Conservation (phyloP, 176 grass and related monocot species). For the Cymbopogon citratus region DNA sequence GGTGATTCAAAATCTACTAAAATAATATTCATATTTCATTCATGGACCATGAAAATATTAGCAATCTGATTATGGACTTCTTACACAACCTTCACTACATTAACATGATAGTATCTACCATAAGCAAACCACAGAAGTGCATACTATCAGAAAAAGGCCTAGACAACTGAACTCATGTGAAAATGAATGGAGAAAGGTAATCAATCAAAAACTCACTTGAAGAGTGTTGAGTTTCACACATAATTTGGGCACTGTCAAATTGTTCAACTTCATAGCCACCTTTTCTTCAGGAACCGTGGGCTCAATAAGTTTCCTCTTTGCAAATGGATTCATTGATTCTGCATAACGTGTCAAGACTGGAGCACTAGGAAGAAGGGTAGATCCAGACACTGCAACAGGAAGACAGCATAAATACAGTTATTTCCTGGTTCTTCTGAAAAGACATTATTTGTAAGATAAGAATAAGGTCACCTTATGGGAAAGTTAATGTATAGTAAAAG, state of each 20-base stretch:
- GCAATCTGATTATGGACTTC: conserved; percentile 3
- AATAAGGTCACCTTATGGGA: not conserved
- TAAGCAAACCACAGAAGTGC: not conserved
- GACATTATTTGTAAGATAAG: not conserved
- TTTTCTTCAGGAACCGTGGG: conserved; percentile 43
- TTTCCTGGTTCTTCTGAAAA: conserved; percentile 1
- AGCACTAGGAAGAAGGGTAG: conserved; percentile 49
- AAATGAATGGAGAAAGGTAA: not conserved
- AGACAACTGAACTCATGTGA: not conserved
- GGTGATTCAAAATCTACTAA: not conserved
- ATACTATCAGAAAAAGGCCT: not conserved
- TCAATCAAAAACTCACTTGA: conserved; percentile 50
- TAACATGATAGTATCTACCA: not conserved
- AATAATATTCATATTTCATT: not conserved
- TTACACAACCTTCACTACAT: not conserved
- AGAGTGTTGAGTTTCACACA: conserved; percentile 95
- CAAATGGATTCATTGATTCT: conserved; percentile 70
- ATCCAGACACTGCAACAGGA: conserved; percentile 53
- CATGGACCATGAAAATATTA: not conserved
- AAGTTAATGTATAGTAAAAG: not conserved
- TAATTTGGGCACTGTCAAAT: conserved; percentile 53
- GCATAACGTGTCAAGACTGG: conserved; percentile 78
- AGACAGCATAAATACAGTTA: conserved; percentile 19
- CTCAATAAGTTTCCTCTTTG: conserved; percentile 58
- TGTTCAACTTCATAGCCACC: conserved; percentile 47